Evolutionary conservation across 176 grass and related monocot genomes (phyloP).

Genomic region (Alopecurus myosuroides): DNA sequence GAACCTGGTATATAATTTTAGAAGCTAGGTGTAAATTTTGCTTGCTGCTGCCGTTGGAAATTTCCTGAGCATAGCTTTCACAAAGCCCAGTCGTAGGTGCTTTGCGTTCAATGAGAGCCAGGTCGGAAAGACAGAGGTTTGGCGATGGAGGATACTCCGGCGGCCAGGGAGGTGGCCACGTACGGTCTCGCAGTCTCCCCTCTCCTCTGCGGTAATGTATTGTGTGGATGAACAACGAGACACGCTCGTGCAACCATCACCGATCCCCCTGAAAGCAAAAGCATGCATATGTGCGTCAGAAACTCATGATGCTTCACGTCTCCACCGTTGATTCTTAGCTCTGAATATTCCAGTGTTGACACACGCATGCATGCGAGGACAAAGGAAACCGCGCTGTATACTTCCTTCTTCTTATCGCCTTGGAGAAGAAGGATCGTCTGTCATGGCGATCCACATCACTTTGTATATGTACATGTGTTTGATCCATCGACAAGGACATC

Average conservation of each 20-base stretch:
- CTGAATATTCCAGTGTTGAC: neutral
- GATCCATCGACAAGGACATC: too few species aligned
- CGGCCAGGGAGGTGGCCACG: neutral
- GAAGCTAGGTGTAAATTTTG: too few species aligned
- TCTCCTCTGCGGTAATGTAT: neutral
- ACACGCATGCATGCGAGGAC: neutral
- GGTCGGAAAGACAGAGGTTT: too few species aligned
- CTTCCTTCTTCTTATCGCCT: too few species aligned
- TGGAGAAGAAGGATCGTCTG: neutral
- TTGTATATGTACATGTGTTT: too few species aligned
- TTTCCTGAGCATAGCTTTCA: too few species aligned
- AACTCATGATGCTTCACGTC: neutral
- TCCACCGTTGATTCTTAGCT: neutral
- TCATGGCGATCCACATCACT: neutral
- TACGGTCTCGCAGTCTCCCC: neutral
- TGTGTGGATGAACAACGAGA: neutral
- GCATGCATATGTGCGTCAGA: too few species aligned
- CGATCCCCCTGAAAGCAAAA: neutral
- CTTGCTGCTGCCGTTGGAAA: too few species aligned
- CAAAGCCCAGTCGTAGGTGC: too few species aligned
- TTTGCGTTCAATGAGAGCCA: too few species aligned
- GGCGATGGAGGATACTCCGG: neutral
- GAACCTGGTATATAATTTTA: too few species aligned
- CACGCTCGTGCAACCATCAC: neutral
- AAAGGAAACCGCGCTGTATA: too few species aligned